Base-by-base conservation (phyloP, 139 green algal species). In the Chlorella sp. region DNA sequence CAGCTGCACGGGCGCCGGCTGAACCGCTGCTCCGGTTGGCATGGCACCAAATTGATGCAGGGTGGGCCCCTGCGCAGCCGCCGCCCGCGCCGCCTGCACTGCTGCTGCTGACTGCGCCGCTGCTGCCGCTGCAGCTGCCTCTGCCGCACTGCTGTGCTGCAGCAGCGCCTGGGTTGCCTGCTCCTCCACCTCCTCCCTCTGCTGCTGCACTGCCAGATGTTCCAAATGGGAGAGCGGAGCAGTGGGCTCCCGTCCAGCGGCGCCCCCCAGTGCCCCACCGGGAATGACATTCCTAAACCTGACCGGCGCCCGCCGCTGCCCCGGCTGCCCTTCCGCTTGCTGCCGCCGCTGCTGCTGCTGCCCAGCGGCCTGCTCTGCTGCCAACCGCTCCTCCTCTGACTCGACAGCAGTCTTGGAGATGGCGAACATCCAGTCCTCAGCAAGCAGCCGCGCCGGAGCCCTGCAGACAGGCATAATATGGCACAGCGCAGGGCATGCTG, bases 371-470 rank as follows among this genome's bases (percentile, higher is more conserved):
- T 60, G 51, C 51, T 60, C 12, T 23, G 70, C 70, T 17, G n/a
- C 28, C 1, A 30, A 17, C 12, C n/a, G 11, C 17, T n/a, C 72
- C 71, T 13, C 23, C 70, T 78, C 70, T 44, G 32, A 17, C 44
- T 32, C 28, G 16, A 3, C 74, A 26, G n/a, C 18, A 26, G 51
- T 34, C 28, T 28, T 72, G 36, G 36, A 62, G 57, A 71, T 72
- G 23, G 17, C 25, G 16, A 82, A 82, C 76, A 82, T 82, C 76
- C 76, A 82, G 60, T 82, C 76, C 6, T 82, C 32, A 4, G 34
- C 26, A 12, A 82, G 32, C 36, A 82, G 76, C 36, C 70, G 55
- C 15, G 34, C 57, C 12, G 76, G 60, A 13, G 26, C 26, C 26
- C 70, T 78, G 70, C 70, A 60, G 0, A 60, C 0, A 18, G 21